Base-by-base conservation (phyloP, 768 basidiomycete species). In the Termitomyces sp. region DNA sequence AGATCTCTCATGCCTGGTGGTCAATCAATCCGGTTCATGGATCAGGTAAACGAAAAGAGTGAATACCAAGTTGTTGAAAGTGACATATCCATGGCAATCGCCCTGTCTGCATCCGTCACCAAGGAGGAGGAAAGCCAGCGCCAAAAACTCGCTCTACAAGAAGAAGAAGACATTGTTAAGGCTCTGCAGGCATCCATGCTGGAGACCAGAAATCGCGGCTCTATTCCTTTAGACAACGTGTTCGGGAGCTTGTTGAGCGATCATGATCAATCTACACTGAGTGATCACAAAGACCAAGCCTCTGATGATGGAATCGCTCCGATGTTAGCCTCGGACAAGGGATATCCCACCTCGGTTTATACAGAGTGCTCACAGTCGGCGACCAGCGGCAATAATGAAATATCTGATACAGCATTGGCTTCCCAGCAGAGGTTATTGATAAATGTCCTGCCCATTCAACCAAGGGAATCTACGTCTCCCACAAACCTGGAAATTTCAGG, bases 101-200 rank as follows among this genome's bases (percentile, higher is more conserved):
- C 77, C 15, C 61, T 84, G 49, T 79, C 83, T 1, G 72, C 79
- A 54, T 78, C 79, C 17, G 80, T 81, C 47, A 71, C 75, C 8
- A 57, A 57, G 15, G 63, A 70, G 38, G 67, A 69, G 50, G 63
- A 71, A 60, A 64, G 65, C 28, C 53, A 67, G 33, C 68, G 71
- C 48, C 69, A 73, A 23, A 70, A 72, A 48, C 57, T 78, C 17
- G 63, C 59, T 6, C 66, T 59, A 54, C 76, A 78, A 60, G 87
- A 91, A 64, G 86, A 89, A 56, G 82, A 83, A 31, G 85, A 89
- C 43, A 71, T 91, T 14, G 81, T 80, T 21, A 75, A 75, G 59
- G 89, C 87, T 0, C 62, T 91, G 56, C 77, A 81, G 60, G 78
- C 78, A 57, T 87, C 85, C 1, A 59, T 76, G 62, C 47, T 54